Percentiles rank a stretch among this genome's conserved stretches.
Evolutionary conservation across 2,329 filamentous ascomycete genomes (phyloP).

Genomic region (Dothidotthia symphoricarpi): DNA sequence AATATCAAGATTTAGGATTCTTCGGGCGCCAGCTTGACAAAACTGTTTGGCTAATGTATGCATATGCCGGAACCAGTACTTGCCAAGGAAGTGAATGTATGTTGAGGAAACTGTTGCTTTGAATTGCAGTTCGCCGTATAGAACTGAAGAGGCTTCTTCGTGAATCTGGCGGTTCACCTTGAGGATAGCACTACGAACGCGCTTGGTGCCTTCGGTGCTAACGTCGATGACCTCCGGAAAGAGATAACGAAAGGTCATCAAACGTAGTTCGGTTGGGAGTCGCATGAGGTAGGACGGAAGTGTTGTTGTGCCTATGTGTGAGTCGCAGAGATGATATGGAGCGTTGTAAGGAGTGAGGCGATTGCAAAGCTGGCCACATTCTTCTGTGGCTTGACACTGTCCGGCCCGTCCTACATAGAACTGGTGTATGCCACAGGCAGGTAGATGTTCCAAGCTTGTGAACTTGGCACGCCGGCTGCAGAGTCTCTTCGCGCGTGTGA

Average conservation of each 20-base stretch:
- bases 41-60: neutral
- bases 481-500: constrained; percentile 1
- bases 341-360: constrained; percentile 4
- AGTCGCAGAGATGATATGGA: constrained; percentile 13
- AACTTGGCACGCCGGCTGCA: constrained; percentile 5
- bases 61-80: neutral
- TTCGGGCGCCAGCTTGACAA: constrained; percentile 1
- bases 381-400: constrained; percentile 15
- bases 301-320: constrained; percentile 9
- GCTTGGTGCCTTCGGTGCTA: neutral
- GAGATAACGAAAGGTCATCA: constrained; percentile 17
- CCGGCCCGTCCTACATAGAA: constrained; percentile 1
- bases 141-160: constrained; percentile 10
- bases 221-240: constrained; percentile 9
- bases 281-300: constrained; percentile 16
- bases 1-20: constrained; percentile 5
- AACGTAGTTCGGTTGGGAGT: constrained; percentile 16
- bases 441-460: constrained; percentile 3
- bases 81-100: constrained; percentile 1
- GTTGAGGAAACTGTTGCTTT: neutral
- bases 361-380: constrained; percentile 14
- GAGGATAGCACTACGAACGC: constrained; percentile 4
- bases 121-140: constrained; percentile 13
- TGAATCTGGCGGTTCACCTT: constrained; percentile 13
- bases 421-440: constrained; percentile 6